Percentiles rank a stretch among this genome's conserved stretches.
phyloP scores from a whole-genome alignment of 2,329 filamentous ascomycete species.

The Pseudogymnoascus sp. region DNA sequence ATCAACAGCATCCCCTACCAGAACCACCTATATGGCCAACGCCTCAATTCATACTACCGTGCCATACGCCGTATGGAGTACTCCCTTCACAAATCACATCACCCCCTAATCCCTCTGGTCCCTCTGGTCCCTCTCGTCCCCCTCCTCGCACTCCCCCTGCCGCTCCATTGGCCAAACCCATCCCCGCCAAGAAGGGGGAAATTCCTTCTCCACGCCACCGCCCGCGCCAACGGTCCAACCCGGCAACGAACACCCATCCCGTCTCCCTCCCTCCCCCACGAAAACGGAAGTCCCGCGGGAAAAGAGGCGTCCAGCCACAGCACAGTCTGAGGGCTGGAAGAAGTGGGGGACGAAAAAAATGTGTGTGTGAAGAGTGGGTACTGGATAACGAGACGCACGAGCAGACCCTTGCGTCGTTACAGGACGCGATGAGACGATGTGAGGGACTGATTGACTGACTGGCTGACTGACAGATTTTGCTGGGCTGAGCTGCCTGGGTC shows the following conservation, averaged over 20 bases:
- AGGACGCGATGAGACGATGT: background rate
- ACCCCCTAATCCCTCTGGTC: background rate
- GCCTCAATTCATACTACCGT: background rate
- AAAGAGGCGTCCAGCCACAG: background rate
- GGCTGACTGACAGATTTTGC: background rate
- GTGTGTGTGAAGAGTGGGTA: background rate
- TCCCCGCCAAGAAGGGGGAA: background rate
- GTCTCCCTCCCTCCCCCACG: background rate
- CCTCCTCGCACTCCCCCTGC: background rate
- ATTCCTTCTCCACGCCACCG: background rate
- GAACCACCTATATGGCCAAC: background rate
- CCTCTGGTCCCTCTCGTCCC: background rate
- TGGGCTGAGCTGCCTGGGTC: too few relatives aligned
- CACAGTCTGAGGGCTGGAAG: background rate
- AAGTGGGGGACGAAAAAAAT: background rate
- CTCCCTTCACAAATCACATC: background rate
- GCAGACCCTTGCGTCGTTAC: background rate
- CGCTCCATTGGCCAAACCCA: background rate
- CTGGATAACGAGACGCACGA: background rate
- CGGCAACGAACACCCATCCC: background rate
- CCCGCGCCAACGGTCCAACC: background rate
- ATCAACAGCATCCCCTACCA: background rate
- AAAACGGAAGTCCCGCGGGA: background rate
- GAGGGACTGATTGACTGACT: background rate
- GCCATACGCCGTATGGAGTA: too few relatives aligned